A percentile compares a stretch with the other conserved stretches of the same genome.
These are phyloP conservation scores for Arthrobotrys iridis DNA, from an alignment of 2,329 filamentous ascomycete genomes.

Conservation along the genomic window DNA sequence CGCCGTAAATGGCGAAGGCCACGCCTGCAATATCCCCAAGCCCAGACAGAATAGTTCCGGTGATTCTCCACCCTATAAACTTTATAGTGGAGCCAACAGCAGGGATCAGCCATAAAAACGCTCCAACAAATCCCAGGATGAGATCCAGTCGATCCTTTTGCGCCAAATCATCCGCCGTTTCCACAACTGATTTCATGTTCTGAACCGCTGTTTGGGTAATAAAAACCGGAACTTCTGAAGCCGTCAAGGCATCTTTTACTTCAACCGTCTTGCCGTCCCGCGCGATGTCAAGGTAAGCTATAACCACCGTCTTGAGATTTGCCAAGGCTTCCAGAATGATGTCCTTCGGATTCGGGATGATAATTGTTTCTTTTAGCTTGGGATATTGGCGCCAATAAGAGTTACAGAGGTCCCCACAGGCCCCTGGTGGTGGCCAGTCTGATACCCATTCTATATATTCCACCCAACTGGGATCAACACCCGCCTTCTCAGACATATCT, in stretches of 20 bases:
- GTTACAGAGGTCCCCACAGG: neutral
- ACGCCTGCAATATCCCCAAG: neutral
- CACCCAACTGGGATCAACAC: slow-evolving; percentile 5
- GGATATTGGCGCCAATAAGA: neutral
- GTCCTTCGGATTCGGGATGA: slow-evolving; percentile 3
- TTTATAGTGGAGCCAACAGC: neutral
- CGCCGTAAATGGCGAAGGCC: neutral
- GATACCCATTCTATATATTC: neutral
- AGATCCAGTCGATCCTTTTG: neutral
- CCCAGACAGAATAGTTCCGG: neutral
- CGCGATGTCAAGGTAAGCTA: neutral
- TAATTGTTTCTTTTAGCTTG: neutral
- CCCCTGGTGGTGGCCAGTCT: neutral
- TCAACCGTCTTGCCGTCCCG: neutral
- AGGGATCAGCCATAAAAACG: slow-evolving; percentile 4
- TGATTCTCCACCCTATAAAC: neutral
- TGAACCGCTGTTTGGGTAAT: slow-evolving; percentile 10
- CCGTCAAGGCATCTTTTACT: neutral
- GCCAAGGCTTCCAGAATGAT: neutral
- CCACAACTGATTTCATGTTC: slow-evolving; percentile 1
- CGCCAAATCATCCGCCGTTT: neutral
- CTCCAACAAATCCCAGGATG: slow-evolving; percentile 12
- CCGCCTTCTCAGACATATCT: slow-evolving; percentile 2
- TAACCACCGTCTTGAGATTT: neutral
- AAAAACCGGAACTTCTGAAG: slow-evolving; percentile 19